A percentile compares a stretch with the other conserved stretches of the same genome.
phyloP scores from a whole-genome alignment of 257 asterid species.

The Ballota nigra region DNA sequence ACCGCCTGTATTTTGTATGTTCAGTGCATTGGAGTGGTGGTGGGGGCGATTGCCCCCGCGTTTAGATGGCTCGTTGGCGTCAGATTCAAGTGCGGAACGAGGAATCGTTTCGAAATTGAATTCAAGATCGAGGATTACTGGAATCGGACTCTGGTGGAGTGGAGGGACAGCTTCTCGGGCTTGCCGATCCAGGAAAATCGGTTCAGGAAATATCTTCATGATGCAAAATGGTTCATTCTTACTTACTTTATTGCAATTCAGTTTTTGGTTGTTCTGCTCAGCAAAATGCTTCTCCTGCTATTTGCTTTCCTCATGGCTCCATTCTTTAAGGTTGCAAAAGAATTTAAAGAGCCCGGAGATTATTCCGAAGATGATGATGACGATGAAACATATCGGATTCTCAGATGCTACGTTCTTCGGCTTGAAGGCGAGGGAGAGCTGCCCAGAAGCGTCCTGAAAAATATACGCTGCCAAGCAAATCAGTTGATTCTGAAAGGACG shows the following conservation, averaged over 20 bases:
- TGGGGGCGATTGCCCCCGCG: slow-evolving; percentile 3
- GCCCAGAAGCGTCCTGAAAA: slow-evolving; percentile 19
- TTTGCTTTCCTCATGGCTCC: neutral
- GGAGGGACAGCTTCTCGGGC: slow-evolving; percentile 4
- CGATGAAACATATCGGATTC: neutral
- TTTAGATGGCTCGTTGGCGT: slow-evolving; percentile 6
- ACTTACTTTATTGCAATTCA: neutral
- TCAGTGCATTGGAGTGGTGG: neutral
- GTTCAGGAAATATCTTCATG: neutral
- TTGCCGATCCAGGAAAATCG: neutral
- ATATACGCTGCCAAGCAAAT: slow-evolving; percentile 1
- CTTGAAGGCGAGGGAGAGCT: slow-evolving; percentile 39
- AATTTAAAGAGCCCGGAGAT: neutral
- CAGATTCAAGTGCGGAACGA: slow-evolving; percentile 1
- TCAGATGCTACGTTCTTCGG: slow-evolving; percentile 25
- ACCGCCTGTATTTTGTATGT: neutral
- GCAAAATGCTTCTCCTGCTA: neutral
- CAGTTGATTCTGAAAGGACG: neutral
- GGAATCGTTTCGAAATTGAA: neutral
- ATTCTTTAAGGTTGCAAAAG: neutral
- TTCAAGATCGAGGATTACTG: slow-evolving; percentile 3
- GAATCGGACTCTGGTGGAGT: slow-evolving; percentile 2
- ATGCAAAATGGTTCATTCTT: neutral
- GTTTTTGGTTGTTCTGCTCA: neutral
- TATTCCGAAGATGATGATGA: neutral